Evolutionary conservation across 805 yeast species (phyloP).

Genomic region (Pichia occidentalis): DNA sequence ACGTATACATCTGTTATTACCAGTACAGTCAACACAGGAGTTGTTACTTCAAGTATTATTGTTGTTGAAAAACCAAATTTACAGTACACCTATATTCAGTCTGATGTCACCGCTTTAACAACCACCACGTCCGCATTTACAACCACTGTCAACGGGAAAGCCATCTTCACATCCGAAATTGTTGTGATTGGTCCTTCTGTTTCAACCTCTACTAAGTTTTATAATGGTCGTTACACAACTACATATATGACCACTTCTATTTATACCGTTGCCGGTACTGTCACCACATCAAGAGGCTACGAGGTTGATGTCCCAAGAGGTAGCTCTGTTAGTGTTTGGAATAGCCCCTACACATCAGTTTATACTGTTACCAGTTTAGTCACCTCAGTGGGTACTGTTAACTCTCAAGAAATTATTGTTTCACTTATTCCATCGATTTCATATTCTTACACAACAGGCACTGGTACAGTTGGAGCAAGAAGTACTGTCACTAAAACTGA

Average conservation of each 20-base stretch:
- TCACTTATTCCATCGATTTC: not conserved
- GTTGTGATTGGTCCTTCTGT: constrained; percentile 8
- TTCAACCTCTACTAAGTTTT: not conserved
- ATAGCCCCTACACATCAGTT: not conserved
- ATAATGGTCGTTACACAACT: constrained; percentile 1
- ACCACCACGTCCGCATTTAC: constrained; percentile 4
- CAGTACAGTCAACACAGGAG: not conserved
- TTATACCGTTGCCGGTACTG: not conserved
- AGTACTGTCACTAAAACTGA: not conserved
- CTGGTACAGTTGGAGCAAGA: not conserved
- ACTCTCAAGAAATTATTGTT: not conserved
- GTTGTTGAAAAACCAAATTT: constrained; percentile 6
- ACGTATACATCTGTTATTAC: not conserved
- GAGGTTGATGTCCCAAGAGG: constrained; percentile 2
- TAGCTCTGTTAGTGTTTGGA: not conserved
- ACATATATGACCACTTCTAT: not conserved
- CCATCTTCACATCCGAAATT: not conserved
- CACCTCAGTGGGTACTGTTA: not conserved
- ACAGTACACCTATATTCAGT: constrained; percentile 1
- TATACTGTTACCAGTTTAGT: not conserved
- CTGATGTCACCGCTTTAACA: not conserved
- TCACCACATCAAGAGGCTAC: constrained; percentile 1
- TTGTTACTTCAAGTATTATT: not conserved
- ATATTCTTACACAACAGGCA: not conserved
- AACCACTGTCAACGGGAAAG: not conserved